Conservation (phyloP, 352 stramenopile species). For the Ochromonadaceae sp. region DNA sequence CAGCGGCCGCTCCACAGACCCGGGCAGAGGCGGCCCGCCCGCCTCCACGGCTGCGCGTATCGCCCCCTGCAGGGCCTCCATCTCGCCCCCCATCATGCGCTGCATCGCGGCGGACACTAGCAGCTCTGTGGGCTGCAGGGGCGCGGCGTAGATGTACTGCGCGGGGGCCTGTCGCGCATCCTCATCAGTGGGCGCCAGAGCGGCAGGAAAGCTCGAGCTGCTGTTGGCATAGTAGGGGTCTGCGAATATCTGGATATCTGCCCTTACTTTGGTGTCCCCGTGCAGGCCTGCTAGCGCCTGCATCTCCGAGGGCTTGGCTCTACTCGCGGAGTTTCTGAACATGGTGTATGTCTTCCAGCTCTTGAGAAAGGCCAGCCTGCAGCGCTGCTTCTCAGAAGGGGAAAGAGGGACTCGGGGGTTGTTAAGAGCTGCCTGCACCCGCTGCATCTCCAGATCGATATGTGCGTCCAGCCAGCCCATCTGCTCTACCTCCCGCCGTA, state of each 20-base stretch:
- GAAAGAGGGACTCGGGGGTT: neutral
- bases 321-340: neutral
- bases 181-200: too few relatives aligned
- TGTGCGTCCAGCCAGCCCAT: neutral
- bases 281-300: neutral
- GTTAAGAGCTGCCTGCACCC: neutral
- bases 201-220: too few relatives aligned
- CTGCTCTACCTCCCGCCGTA: constrained; percentile 6
- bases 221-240: constrained; percentile 17
- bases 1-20: too few relatives aligned
- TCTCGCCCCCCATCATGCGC: too few relatives aligned
- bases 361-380: constrained; percentile 1
- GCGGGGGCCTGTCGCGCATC: too few relatives aligned
- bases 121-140: too few relatives aligned
- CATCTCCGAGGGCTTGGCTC: neutral
- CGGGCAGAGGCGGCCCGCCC: too few relatives aligned
- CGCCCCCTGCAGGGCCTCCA: too few relatives aligned
- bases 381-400: neutral
- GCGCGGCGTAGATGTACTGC: too few relatives aligned
- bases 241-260: neutral
- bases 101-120: too few relatives aligned
- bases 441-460: neutral
- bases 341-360: constrained; percentile 1
- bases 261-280: neutral
- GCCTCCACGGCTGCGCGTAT: too few relatives aligned